Evolutionary conservation across 306 rosid genomes (phyloP).

Genomic region (Hippophae tibetana): DNA sequence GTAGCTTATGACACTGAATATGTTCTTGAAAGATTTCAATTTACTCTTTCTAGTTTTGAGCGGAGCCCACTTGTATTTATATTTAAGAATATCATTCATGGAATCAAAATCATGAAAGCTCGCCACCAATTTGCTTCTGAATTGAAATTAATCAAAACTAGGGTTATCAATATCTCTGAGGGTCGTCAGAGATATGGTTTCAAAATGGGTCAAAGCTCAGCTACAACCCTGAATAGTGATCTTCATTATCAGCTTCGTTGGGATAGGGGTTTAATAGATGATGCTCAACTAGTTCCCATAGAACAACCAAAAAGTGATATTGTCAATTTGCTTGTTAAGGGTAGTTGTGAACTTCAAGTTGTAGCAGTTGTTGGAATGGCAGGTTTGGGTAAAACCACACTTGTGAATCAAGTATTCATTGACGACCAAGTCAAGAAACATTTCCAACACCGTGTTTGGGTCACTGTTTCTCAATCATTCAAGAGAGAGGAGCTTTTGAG

Average conservation of each 20-base stretch:
- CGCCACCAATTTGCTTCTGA: conserved; percentile 26
- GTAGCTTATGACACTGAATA: conserved; percentile 34
- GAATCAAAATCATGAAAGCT: conserved; percentile 27
- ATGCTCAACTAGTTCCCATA: conserved; percentile 40
- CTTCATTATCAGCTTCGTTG: conserved; percentile 21
- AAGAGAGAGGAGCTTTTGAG: conserved; percentile 26
- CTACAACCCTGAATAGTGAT: conserved; percentile 4
- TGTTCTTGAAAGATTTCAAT: conserved; percentile 30
- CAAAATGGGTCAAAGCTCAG: neutral
- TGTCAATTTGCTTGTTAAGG: conserved; percentile 17
- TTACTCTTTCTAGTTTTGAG: conserved; percentile 15
- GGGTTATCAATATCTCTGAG: conserved; percentile 14
- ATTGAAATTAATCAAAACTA: conserved; percentile 21
- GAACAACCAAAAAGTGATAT: conserved; percentile 23
- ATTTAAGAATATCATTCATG: conserved; percentile 4
- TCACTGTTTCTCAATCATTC: conserved; percentile 40
- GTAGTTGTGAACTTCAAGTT: conserved; percentile 18
- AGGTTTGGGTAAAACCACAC: conserved; percentile 52
- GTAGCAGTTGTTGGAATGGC: conserved; percentile 45
- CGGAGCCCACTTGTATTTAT: conserved; percentile 14
- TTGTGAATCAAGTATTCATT: conserved; percentile 36
- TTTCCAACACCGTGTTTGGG: conserved; percentile 40
- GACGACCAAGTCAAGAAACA: conserved; percentile 33
- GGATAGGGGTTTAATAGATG: conserved; percentile 38
- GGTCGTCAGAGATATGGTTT: conserved; percentile 10